Percentiles rank a stretch among this genome's conserved stretches.
These are phyloP conservation scores for Aspergillus pseudonomiae DNA, from an alignment of 2,329 filamentous ascomycete genomes.

Conservation along the genomic window DNA sequence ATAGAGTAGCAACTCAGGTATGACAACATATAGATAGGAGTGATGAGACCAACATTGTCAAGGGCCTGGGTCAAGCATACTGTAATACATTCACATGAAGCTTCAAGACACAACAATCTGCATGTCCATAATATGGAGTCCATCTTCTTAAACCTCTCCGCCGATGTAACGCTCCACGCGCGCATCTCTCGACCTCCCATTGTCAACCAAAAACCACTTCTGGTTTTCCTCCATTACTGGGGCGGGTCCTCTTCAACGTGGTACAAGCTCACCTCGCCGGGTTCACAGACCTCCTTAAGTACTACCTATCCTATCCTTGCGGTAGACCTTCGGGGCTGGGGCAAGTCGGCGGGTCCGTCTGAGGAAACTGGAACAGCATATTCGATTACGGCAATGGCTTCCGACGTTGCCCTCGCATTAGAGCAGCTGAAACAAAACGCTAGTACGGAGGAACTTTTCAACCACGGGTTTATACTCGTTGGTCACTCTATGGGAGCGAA, in stretches of 20 bases:
- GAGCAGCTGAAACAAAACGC: constrained; percentile 14
- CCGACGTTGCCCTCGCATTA: constrained; percentile 20
- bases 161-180: constrained; percentile 15
- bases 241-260: constrained; percentile 41
- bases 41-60: no score
- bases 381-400: constrained; percentile 25
- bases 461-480: constrained; percentile 34
- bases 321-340: constrained; percentile 44
- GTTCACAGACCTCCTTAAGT: constrained; percentile 21
- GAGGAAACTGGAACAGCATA: constrained; percentile 25
- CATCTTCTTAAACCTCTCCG: constrained; percentile 6
- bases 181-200: constrained; percentile 11
- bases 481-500: constrained; percentile 48
- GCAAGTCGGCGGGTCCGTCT: constrained; percentile 35
- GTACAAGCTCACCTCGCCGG: constrained; percentile 26
- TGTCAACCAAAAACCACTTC: constrained; percentile 17
- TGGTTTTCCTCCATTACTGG: constrained; percentile 46
- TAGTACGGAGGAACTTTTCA: constrained; percentile 27
- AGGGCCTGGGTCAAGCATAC: background rate
- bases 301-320: constrained; percentile 27
- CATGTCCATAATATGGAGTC: background rate
- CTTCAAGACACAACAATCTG: background rate
- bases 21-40: background rate
- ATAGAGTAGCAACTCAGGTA: background rate
- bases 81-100: background rate